Percentiles rank a stretch among this genome's conserved stretches.
Conservation (phyloP, 331 rosid genomes). For the Acacia pycnantha region DNA sequence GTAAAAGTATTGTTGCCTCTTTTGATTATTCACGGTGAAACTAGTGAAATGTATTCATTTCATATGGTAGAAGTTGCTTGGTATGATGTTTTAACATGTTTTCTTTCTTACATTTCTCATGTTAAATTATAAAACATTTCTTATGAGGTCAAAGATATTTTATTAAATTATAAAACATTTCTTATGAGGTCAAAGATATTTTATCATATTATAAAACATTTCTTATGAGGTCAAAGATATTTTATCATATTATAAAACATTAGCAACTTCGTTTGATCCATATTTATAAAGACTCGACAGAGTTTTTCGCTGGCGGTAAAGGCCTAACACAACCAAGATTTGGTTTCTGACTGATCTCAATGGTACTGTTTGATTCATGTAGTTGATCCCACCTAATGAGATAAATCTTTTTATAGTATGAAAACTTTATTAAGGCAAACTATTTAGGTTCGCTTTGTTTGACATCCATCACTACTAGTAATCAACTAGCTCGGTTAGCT, state of each 20-base stretch:
- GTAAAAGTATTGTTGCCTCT: conserved; percentile 31
- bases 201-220: not conserved
- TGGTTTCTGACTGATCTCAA: no score
- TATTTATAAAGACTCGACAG: no score
- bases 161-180: not conserved
- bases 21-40: conserved; percentile 31
- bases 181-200: no score
- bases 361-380: no score
- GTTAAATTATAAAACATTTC: not conserved
- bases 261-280: no score
- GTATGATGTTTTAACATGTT: not conserved
- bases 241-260: not conserved
- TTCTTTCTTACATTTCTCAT: not conserved
- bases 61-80: not conserved
- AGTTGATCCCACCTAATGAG: no score
- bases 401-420: not conserved
- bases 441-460: not conserved
- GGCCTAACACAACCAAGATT: no score
- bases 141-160: not conserved
- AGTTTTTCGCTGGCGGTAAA: no score
- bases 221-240: not conserved
- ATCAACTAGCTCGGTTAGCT: no score
- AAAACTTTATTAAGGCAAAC: not conserved
- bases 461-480: no score
- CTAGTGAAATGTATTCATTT: not conserved